Evolutionary conservation across 2,329 filamentous ascomycete species (phyloP).

Genomic region (Drechslera avenae): DNA sequence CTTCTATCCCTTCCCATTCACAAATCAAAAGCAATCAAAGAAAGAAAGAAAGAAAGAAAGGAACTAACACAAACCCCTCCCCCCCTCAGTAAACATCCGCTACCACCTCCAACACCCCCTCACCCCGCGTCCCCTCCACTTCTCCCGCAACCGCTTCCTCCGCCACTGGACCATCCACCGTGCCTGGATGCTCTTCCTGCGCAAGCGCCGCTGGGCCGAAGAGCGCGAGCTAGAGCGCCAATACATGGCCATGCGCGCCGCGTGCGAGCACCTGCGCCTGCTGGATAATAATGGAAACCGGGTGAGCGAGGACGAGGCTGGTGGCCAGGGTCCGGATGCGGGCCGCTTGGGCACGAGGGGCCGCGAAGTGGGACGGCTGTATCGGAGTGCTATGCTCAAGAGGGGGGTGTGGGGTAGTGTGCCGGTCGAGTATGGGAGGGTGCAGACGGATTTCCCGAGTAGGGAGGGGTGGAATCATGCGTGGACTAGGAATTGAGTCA

Average conservation of each 20-base stretch:
- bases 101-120: conserved; percentile 72
- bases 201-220: conserved; percentile 67
- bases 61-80: background rate
- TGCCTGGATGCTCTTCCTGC: conserved; percentile 83
- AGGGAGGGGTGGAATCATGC: conserved; percentile 87
- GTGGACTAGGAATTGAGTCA: conserved; percentile 70
- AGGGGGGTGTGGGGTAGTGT: conserved; percentile 82
- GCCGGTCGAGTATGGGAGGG: conserved; percentile 88
- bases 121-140: conserved; percentile 78
- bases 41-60: background rate
- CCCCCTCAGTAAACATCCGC: conserved; percentile 57
- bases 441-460: conserved; percentile 81
- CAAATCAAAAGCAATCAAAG: too few species aligned
- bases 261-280: conserved; percentile 80
- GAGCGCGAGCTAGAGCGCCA: conserved; percentile 75
- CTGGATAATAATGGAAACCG: conserved; percentile 52
- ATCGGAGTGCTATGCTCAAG: conserved; percentile 89
- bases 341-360: conserved; percentile 34
- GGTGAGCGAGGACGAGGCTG: conserved; percentile 55
- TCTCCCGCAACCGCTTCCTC: conserved; percentile 83
- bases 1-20: too few species aligned
- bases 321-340: conserved; percentile 58
- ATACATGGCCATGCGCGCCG: conserved; percentile 81
- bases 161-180: conserved; percentile 99
- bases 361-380: conserved; percentile 73